These are phyloP conservation scores for Beauveria sp. DNA, from an alignment of 2,329 filamentous ascomycete species.

Conservation along the genomic window DNA sequence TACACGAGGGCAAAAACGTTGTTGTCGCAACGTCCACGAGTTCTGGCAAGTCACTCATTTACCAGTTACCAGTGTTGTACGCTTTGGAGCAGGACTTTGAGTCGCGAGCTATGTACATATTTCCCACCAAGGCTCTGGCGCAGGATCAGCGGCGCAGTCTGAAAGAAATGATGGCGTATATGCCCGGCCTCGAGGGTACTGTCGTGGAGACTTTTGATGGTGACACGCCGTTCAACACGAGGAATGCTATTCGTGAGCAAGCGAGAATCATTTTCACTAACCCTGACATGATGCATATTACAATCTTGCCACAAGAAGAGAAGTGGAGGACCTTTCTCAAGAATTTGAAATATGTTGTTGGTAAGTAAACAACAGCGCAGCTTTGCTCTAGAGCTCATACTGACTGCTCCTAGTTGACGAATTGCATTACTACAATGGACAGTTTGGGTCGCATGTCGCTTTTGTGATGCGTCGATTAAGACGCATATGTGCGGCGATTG, in stretches of 20 bases:
- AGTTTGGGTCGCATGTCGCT: conserved; percentile 89
- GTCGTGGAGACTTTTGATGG: conserved; percentile 94
- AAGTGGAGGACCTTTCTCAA: conserved; percentile 83
- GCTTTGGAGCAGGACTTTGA: conserved; percentile 70
- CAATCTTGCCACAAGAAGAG: conserved; percentile 86
- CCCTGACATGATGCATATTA: conserved; percentile 94
- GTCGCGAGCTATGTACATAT: conserved; percentile 92
- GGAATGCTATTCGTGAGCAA: conserved; percentile 76
- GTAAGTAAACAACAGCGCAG: conserved; percentile 26
- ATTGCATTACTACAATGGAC: conserved; percentile 90
- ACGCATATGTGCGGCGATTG: conserved; percentile 81
- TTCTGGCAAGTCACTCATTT: conserved; percentile 96
- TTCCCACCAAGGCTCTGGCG: conserved; percentile 91
- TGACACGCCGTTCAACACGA: conserved; percentile 75
- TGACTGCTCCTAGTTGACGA: conserved; percentile 56
- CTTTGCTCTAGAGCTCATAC: not conserved
- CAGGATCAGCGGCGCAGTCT: conserved; percentile 90
- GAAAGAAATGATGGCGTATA: conserved; percentile 73
- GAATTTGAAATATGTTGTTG: conserved; percentile 82
- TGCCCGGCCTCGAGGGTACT: conserved; percentile 66
- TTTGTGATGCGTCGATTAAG: conserved; percentile 88
- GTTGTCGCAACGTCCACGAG: conserved; percentile 93
- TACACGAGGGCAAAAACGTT: conserved; percentile 75
- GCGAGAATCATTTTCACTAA: conserved; percentile 95
- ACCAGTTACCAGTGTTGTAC: conserved; percentile 86